Percentiles rank a stretch among this genome's conserved stretches.
These are phyloP conservation scores for Turritis glabra DNA, from an alignment of 345 rosid species.

Conservation along the genomic window DNA sequence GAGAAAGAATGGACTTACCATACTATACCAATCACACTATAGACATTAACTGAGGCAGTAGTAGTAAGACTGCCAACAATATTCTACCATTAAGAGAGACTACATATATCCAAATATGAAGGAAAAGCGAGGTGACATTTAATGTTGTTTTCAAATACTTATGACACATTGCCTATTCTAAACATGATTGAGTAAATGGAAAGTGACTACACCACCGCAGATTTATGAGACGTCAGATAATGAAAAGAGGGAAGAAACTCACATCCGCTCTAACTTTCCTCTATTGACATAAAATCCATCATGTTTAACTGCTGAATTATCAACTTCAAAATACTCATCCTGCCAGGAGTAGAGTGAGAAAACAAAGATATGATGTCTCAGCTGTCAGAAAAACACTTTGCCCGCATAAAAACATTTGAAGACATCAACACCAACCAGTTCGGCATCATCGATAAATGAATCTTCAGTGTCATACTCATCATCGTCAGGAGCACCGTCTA, in stretches of 20 bases:
- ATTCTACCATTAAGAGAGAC: not conserved
- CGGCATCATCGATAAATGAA: constrained; percentile 94
- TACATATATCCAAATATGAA: constrained; percentile 9
- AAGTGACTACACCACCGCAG: not conserved
- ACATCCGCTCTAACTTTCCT: constrained; percentile 90
- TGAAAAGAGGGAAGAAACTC: constrained; percentile 42
- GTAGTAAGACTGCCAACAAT: constrained; percentile 10
- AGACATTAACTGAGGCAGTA: not conserved
- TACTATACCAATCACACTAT: not conserved
- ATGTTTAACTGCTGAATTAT: constrained; percentile 84
- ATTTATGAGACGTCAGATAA: not conserved
- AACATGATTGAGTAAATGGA: constrained; percentile 10
- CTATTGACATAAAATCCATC: constrained; percentile 94
- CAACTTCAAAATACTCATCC: constrained; percentile 99
- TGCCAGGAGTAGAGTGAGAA: constrained; percentile 37
- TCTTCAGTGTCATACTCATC: constrained; percentile 98
- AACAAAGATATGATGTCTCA: constrained; percentile 12
- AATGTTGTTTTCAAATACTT: not conserved
- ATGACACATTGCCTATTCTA: not conserved
- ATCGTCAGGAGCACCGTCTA: constrained; percentile 83
- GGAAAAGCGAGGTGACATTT: constrained; percentile 1
- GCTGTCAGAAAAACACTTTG: not conserved
- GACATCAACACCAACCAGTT: constrained; percentile 62
- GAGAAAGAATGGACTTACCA: not conserved
- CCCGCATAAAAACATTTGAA: not conserved